A percentile compares a stretch with the other conserved stretches of the same genome.
Evolutionary conservation across 352 stramenopile species (phyloP).

Genomic region (Phytophthora pseudosyringae): DNA sequence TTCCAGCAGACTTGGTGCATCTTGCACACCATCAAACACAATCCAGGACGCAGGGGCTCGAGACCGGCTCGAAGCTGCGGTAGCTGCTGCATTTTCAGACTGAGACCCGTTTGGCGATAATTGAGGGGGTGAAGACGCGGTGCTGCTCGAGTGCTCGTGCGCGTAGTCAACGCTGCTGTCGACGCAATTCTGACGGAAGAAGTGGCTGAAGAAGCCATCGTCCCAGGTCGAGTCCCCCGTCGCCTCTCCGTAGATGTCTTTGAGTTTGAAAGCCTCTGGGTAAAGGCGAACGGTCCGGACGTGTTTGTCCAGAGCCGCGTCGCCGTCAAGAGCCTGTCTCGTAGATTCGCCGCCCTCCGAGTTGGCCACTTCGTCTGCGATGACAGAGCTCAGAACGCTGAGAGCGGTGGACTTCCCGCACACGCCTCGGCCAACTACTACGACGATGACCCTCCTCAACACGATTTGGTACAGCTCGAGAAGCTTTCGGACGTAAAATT

Average conservation of each 20-base stretch:
- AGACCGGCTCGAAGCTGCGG: constrained; percentile 10
- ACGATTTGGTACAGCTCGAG: constrained; percentile 66
- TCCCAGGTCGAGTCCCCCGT: constrained; percentile 51
- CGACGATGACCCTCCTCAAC: constrained; percentile 39
- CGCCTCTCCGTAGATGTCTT: constrained; percentile 65
- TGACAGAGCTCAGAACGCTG: constrained; percentile 43
- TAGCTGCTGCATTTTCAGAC: background rate
- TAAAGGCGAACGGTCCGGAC: constrained; percentile 50
- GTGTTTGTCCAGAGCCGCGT: constrained; percentile 5
- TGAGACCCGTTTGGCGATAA: constrained; percentile 10
- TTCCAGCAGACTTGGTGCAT: constrained; percentile 44
- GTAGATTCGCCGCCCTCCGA: constrained; percentile 1
- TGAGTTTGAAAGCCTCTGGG: constrained; percentile 46
- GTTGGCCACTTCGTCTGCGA: constrained; percentile 13
- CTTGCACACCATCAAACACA: constrained; percentile 59
- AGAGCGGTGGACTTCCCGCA: constrained; percentile 73
- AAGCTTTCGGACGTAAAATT: constrained; percentile 63
- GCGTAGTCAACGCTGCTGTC: constrained; percentile 11
- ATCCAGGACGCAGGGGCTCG: constrained; percentile 54
- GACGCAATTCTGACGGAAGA: constrained; percentile 59
- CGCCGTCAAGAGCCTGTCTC: background rate
- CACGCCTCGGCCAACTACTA: constrained; percentile 56
- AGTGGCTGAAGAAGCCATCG: constrained; percentile 65
- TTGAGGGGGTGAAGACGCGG: background rate
- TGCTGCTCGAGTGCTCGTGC: constrained; percentile 10